Evolutionary conservation across 73 alveolate genomes (phyloP), one percentile per base, ranked within the genome.

Genomic region (Paramecium caudatum): DNA sequence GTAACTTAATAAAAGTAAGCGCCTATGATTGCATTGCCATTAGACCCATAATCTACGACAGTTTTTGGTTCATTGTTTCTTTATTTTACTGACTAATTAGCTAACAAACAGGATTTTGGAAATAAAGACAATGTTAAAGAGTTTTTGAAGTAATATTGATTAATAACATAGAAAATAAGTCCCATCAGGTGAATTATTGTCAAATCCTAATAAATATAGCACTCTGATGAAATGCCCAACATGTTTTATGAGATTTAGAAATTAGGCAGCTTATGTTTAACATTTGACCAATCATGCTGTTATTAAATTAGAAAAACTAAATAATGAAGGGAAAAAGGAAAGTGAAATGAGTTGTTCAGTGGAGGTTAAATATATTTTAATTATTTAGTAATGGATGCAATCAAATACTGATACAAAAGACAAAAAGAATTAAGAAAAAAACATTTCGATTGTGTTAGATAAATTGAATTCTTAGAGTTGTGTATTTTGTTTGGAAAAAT

Each of bases 201-300:
- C 49, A 33, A 65, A 65, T 65, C 83, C 83, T 30, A 65, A 65
- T 65, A 36, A 43, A 25, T 65, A 65, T 65, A 30, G 50, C 16
- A 65, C 83, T 65, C 34, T 65, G 34, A 65, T 65, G 39, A 65
- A 65, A 33, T 65, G 83, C 8, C 83, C 83, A 33, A 65, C 83
- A 13, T 65, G 83, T 9, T 36, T 65, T 65, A 65, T 65, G 83
- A 65, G 83, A 65, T 65, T 65, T 8, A 65, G 83, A 65, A 65
- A 65, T 16, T 30, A 65, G 32, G 34, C 16, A 25, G 49, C 47
- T 10, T 65, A 65, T 34, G 34, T 30, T 33, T 33, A 33, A 3
- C 83, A 65, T 65, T 36, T 65, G 83, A 65, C 27, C 17, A 36
- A 15, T 65, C 83, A 65, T 65, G 83, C 83, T 12, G 17, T 36